Evolutionary conservation across 2,329 filamentous ascomycete species (phyloP), one percentile per base, ranked within the genome.

Genomic region (Ceratocystis alfenasii): DNA sequence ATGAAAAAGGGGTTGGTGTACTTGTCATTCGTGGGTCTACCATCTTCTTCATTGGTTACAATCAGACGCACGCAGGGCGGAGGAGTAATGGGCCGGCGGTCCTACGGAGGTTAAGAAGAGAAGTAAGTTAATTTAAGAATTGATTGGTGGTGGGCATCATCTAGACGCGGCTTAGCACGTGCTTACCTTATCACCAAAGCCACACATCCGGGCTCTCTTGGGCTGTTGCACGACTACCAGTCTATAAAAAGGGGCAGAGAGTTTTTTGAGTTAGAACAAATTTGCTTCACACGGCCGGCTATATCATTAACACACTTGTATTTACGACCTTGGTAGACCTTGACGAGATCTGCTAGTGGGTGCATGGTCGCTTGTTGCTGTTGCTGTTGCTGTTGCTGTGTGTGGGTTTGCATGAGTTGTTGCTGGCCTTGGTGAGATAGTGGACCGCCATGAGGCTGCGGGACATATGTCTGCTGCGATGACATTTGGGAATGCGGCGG

Each of bases 131-230:
- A n/a, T 50, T 50, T 50, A n/a, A 17, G n/a, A 22, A 41, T 41
- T 12, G 36, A 12, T 41, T 41, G 3, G 36, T 41, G 36, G 36
- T 41, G 36, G 48, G 12, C 12, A 25, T 8, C 22, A 53, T 22
- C 8, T 22, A 25, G 20, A 15, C 22, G 20, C 10, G 22, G 28
- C 36, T 53, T 25, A 15, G 7, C 28, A 5, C 1, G 67, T 66
- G 71, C 78, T 66, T 77, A 94, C 90, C 83, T 97, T 99, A 79
- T 99, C 94, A 69, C 94, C 94, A 77, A 97, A 99, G 6, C 94
- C 94, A 78, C 94, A 99, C 94, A 97, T 97, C 68, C 94, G 89
- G 70, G 94, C 94, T 71, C 94, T 86, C 71, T 90, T 82, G 63
- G 94, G 94, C 75, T 97, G 91, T 78, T 99, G 94, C 70, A 89